phyloP scores from a whole-genome alignment of 1,284 basidiomycete genomes.

The Inonotus hispidus region DNA sequence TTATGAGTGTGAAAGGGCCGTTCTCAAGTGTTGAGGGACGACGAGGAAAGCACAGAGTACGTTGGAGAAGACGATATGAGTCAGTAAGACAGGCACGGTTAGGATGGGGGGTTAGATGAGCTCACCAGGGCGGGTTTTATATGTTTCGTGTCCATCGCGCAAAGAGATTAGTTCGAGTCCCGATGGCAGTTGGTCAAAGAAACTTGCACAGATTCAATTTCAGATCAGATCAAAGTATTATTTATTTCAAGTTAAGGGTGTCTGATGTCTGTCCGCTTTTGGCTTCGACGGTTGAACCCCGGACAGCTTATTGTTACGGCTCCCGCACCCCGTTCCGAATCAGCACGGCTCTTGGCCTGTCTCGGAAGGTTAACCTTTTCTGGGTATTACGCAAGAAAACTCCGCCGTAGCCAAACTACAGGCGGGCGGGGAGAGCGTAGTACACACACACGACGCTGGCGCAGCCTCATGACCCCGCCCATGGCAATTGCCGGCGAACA shows the following conservation, averaged over 20 bases:
- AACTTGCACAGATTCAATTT: slow-evolving; percentile 3
- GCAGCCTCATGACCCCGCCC: background rate
- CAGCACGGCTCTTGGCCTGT: background rate
- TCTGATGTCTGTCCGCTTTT: background rate
- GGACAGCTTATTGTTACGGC: background rate
- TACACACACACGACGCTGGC: background rate
- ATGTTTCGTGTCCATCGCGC: background rate
- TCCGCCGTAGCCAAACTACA: no score
- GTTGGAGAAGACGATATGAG: background rate
- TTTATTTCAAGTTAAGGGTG: background rate
- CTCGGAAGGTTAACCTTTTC: slow-evolving; percentile 1
- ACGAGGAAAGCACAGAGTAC: background rate
- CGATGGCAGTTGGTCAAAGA: background rate
- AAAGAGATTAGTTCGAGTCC: background rate
- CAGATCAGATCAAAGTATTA: background rate
- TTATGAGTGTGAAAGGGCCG: background rate
- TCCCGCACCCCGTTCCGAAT: background rate
- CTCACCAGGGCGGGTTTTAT: slow-evolving; percentile 1
- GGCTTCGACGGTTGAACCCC: background rate
- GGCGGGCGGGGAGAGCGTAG: background rate
- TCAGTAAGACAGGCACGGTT: background rate
- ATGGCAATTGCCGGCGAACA: background rate
- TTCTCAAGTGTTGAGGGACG: background rate
- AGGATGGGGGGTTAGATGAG: background rate
- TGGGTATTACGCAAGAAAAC: background rate